phyloP scores from a whole-genome alignment of 495 filamentous ascomycete genomes.

The Podospora pseudocomata region DNA sequence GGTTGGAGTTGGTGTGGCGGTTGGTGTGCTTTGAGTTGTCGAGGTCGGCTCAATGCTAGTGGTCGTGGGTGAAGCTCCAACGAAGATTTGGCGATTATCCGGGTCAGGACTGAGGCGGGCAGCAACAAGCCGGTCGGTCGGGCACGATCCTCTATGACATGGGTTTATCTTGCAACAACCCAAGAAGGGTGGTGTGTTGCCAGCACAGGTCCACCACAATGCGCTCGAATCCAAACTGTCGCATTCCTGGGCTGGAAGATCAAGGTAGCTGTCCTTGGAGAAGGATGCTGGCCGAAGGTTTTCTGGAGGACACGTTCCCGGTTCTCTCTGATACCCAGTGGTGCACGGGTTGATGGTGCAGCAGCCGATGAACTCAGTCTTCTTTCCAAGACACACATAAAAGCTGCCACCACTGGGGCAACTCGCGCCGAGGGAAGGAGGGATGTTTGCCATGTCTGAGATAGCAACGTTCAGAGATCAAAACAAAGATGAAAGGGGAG shows the following conservation, averaged over 20 bases:
- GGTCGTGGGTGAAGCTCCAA: neutral
- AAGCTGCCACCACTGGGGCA: conserved; percentile 31
- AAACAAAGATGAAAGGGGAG: neutral
- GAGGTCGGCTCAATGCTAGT: neutral
- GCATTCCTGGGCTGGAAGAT: conserved; percentile 26
- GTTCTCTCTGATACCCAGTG: conserved; percentile 12
- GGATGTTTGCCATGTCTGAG: neutral
- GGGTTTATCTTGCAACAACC: conserved; percentile 35
- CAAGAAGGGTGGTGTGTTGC: conserved; percentile 29
- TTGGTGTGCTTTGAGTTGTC: neutral
- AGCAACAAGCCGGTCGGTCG: conserved; percentile 26
- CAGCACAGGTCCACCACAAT: conserved; percentile 33
- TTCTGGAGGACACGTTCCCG: conserved; percentile 24
- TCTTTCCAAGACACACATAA: conserved; percentile 29
- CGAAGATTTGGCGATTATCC: conserved; percentile 2
- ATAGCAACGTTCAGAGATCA: neutral
- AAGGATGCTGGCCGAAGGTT: conserved; percentile 27
- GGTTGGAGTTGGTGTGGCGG: neutral
- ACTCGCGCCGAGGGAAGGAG: conserved; percentile 22
- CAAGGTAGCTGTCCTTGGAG: conserved; percentile 15
- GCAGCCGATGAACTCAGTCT: conserved; percentile 34
- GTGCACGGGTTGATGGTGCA: conserved; percentile 34
- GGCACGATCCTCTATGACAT: conserved; percentile 27
- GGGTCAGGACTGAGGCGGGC: conserved; percentile 13
- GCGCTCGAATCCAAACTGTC: conserved; percentile 10